A percentile compares a stretch with the other conserved stretches of the same genome.
phyloP scores from a whole-genome alignment of 1,284 basidiomycete genomes.

The Trichosporon sp. region DNA sequence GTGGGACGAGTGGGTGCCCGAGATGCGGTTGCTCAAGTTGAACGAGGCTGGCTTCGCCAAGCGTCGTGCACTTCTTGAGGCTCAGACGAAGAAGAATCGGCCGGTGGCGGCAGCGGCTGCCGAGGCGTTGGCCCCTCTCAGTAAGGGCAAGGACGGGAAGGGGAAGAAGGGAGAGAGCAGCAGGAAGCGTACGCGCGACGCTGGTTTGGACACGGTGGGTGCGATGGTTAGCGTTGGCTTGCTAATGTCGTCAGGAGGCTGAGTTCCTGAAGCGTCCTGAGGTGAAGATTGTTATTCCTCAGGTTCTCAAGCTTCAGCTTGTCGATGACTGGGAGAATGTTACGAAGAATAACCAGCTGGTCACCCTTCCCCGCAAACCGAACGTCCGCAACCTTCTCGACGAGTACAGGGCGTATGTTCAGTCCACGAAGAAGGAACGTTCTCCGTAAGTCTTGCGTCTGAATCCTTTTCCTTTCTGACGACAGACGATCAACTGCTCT shows the following conservation, averaged over 20 bases:
- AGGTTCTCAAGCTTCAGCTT: constrained; percentile 80
- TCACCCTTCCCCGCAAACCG: constrained; percentile 79
- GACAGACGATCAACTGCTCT: constrained; percentile 62
- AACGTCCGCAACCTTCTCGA: constrained; percentile 77
- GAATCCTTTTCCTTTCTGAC: constrained; percentile 11
- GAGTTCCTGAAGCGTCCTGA: constrained; percentile 74
- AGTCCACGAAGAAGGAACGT: constrained; percentile 59
- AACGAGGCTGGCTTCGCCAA: constrained; percentile 81
- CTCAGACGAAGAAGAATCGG: constrained; percentile 53
- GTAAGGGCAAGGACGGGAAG: constrained; percentile 45
- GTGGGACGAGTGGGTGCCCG: constrained; percentile 98
- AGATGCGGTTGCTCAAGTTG: constrained; percentile 77
- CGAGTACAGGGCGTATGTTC: constrained; percentile 72
- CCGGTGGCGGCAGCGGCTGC: constrained; percentile 32
- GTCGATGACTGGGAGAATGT: constrained; percentile 99
- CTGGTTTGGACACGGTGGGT: constrained; percentile 50
- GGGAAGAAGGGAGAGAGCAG: constrained; percentile 57
- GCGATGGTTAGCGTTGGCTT: background rate
- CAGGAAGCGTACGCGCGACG: constrained; percentile 58
- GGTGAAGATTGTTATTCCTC: constrained; percentile 87
- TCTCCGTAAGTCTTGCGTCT: constrained; percentile 51
- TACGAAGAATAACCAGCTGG: constrained; percentile 92
- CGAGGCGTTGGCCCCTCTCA: constrained; percentile 12
- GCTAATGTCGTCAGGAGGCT: constrained; percentile 53
- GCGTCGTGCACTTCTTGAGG: constrained; percentile 63